Percentiles rank a stretch among this genome's conserved stretches.
Evolutionary conservation across 176 grass and related monocot species (phyloP).

Genomic region (Miscanthus lutarioriparius): DNA sequence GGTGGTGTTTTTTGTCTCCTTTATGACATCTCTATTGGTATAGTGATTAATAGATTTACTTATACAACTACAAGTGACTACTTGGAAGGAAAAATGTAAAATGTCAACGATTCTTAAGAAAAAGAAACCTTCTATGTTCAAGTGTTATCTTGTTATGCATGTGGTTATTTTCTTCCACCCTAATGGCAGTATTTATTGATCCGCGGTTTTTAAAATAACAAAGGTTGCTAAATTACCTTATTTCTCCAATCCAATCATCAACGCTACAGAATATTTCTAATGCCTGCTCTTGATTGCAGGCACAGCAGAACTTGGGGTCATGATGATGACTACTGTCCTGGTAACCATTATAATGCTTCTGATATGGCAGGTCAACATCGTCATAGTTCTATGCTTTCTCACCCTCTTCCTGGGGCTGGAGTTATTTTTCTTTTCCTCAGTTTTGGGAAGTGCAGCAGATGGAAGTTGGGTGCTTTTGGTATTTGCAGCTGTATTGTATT

Average conservation of each 20-base stretch:
- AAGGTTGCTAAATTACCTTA: not conserved
- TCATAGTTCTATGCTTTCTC: constrained; percentile 78
- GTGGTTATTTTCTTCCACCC: constrained; percentile 26
- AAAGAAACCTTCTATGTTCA: not conserved
- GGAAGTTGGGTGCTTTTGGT: constrained; percentile 96
- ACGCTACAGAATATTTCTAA: constrained; percentile 39
- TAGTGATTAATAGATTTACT: constrained; percentile 5
- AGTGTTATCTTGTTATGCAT: constrained; percentile 6
- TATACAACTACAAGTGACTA: not conserved
- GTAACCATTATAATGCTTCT: constrained; percentile 98
- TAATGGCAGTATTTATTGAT: constrained; percentile 6
- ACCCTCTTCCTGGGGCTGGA: constrained; percentile 82
- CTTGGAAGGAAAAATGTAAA: constrained; percentile 5
- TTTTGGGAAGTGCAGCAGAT: constrained; percentile 74
- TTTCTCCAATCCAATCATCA: not conserved
- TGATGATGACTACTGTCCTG: constrained; percentile 95
- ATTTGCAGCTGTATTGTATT: constrained; percentile 77
- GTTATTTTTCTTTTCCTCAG: constrained; percentile 92
- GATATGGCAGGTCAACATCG: constrained; percentile 98
- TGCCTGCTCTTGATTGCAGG: constrained; percentile 49
- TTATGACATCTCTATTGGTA: not conserved
- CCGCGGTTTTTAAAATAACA: not conserved
- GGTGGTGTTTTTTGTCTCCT: constrained; percentile 21
- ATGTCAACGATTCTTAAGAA: not conserved
- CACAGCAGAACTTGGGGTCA: constrained; percentile 91